A percentile compares a stretch with the other conserved stretches of the same genome.
These are phyloP conservation scores for Thecaphora thlaspeos DNA, from an alignment of 1,284 basidiomycete genomes.

Conservation along the genomic window DNA sequence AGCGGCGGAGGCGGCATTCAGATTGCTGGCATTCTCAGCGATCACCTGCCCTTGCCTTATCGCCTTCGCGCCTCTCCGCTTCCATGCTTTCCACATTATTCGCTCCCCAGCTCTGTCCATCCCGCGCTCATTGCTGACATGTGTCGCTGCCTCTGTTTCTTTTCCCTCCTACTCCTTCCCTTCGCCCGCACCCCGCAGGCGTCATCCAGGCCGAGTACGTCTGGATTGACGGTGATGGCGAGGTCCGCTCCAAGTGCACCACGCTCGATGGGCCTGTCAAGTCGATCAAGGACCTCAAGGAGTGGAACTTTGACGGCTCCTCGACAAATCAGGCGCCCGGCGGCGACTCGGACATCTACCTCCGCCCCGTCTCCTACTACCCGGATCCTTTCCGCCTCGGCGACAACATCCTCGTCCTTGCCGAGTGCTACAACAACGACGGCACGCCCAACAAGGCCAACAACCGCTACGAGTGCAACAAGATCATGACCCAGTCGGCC, in stretches of 20 bases:
- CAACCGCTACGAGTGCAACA: slow-evolving; percentile 62
- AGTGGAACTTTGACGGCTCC: slow-evolving; percentile 96
- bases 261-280: slow-evolving; percentile 80
- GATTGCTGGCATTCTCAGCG: no score
- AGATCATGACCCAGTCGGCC: slow-evolving; percentile 53
- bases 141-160: not conserved
- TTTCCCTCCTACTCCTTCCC: not conserved
- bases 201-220: slow-evolving; percentile 56
- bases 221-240: slow-evolving; percentile 62
- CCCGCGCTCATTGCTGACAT: no score
- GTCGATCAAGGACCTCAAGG: slow-evolving; percentile 68
- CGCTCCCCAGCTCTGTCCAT: no score
- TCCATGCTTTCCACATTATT: no score
- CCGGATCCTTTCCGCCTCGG: slow-evolving; percentile 99
- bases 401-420: slow-evolving; percentile 63
- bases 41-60: no score
- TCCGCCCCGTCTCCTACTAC: slow-evolving; percentile 95
- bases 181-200: slow-evolving; percentile 3
- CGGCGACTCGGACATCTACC: slow-evolving; percentile 96
- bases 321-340: slow-evolving; percentile 66
- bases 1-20: no score
- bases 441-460: slow-evolving; percentile 98
- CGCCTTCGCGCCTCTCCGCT: no score
- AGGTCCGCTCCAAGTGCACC: slow-evolving; percentile 56
- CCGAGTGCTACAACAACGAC: slow-evolving; percentile 97